These are phyloP conservation scores for Babesia bigemina DNA, from an alignment of 169 alveolate genomes.

Conservation along the genomic window DNA sequence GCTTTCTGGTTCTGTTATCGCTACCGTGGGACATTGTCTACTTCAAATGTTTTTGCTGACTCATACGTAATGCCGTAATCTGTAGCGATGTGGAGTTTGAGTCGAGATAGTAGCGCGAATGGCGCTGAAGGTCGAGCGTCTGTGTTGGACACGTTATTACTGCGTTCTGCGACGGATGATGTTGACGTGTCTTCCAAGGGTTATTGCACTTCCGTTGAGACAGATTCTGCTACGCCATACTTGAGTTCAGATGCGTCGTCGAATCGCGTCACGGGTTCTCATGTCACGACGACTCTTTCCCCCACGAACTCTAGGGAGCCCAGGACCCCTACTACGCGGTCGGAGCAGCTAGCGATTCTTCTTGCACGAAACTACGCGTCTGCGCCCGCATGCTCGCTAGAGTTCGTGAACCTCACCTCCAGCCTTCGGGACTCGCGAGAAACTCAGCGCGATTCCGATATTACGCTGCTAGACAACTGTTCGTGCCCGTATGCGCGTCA, in stretches of 20 bases:
- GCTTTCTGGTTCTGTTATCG: too few relatives aligned
- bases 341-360: slow-evolving; percentile 59
- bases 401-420: slow-evolving; percentile 40
- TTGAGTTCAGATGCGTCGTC: slow-evolving; percentile 13
- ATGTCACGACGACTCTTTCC: background rate
- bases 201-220: background rate
- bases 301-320: background rate
- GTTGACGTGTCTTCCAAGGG: background rate
- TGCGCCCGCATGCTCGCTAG: slow-evolving; percentile 66
- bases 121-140: slow-evolving; percentile 31
- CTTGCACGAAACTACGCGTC: slow-evolving; percentile 49
- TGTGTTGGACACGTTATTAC: slow-evolving; percentile 57
- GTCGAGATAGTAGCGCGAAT: background rate
- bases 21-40: too few relatives aligned
- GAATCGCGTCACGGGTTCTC: background rate
- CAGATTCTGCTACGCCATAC: slow-evolving; percentile 9
- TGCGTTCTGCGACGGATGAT: slow-evolving; percentile 46
- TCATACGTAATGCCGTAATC: too few relatives aligned
- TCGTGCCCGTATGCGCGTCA: background rate
- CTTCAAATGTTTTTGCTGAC: too few relatives aligned
- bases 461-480: background rate
- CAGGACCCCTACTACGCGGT: slow-evolving; percentile 51
- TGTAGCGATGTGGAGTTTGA: background rate
- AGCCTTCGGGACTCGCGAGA: slow-evolving; percentile 1
- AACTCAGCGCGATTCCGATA: background rate